A percentile compares a stretch with the other conserved stretches of the same genome.
These are phyloP conservation scores for Pseudogymnoascus sp. DNA, from an alignment of 2,329 filamentous ascomycete genomes.

Conservation along the genomic window DNA sequence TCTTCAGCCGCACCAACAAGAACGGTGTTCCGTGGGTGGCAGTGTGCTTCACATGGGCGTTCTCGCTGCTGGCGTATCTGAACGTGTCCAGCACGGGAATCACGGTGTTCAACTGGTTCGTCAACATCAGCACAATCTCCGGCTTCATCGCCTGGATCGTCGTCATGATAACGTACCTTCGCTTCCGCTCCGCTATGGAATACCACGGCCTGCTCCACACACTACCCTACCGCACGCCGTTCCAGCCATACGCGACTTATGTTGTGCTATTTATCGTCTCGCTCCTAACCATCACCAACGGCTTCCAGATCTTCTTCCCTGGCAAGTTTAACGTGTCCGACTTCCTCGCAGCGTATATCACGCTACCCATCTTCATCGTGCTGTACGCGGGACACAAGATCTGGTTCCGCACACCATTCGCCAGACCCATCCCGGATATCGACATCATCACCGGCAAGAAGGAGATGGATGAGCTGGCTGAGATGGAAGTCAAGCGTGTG, in stretches of 20 bases:
- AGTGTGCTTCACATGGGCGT: conserved; percentile 45
- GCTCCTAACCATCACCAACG: conserved; percentile 63
- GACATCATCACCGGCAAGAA: conserved; percentile 51
- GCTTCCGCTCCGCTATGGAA: conserved; percentile 49
- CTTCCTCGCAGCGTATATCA: conserved; percentile 61
- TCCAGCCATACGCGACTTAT: conserved; percentile 58
- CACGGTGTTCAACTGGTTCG: conserved; percentile 60
- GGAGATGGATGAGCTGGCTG: conserved; percentile 46
- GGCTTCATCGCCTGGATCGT: conserved; percentile 54
- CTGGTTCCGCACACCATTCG: conserved; percentile 36
- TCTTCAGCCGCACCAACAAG: conserved; percentile 51
- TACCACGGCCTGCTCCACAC: conserved; percentile 42
- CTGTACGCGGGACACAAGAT: conserved; percentile 56
- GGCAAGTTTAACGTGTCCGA: conserved; percentile 51
- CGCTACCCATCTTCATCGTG: conserved; percentile 50
- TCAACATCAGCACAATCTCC: conserved; percentile 57
- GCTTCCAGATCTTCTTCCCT: conserved; percentile 66
- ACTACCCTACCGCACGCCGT: conserved; percentile 44
- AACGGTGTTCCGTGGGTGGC: conserved; percentile 52
- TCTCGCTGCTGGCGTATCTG: conserved; percentile 59
- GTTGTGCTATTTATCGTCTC: conserved; percentile 48
- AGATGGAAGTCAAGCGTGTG: conserved; percentile 40
- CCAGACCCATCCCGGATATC: conserved; percentile 39
- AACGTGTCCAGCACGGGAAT: conserved; percentile 56
- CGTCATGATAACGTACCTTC: conserved; percentile 49